Evolutionary conservation across 2,329 filamentous ascomycete species (phyloP).

Genomic region (Colletotrichum sp.): DNA sequence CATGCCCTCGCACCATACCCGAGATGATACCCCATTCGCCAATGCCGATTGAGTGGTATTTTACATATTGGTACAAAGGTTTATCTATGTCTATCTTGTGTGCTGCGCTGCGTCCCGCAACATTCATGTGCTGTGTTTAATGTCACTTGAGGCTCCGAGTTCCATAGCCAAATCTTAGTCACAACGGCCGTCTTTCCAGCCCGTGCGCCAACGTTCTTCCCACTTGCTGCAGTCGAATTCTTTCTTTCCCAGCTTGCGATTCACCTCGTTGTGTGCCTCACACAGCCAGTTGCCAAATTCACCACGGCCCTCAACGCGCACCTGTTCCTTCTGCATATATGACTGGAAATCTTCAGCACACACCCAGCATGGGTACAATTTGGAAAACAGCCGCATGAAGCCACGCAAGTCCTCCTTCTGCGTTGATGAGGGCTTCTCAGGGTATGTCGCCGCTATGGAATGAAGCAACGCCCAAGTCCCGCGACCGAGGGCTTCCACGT

Average conservation of each 20-base stretch:
- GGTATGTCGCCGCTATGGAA: conserved; percentile 88
- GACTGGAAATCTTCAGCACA: conserved; percentile 90
- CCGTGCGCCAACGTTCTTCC: conserved; percentile 94
- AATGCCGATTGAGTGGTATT: neutral
- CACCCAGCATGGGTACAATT: conserved; percentile 93
- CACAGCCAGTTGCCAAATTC: conserved; percentile 86
- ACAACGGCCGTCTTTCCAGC: conserved; percentile 76
- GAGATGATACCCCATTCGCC: neutral
- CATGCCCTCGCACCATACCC: neutral
- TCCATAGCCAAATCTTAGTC: conserved; percentile 39
- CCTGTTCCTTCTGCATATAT: conserved; percentile 78
- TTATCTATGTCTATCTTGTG: neutral
- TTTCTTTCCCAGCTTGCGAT: conserved; percentile 87
- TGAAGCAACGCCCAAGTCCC: conserved; percentile 94
- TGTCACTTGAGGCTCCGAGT: neutral
- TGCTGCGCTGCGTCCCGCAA: neutral
- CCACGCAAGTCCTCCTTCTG: conserved; percentile 78
- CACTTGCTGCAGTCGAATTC: conserved; percentile 88
- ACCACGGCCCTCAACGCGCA: conserved; percentile 61
- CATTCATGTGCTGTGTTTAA: neutral
- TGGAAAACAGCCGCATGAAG: conserved; percentile 83
- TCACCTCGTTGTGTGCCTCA: conserved; percentile 86
- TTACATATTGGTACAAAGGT: neutral
- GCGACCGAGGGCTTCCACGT: conserved; percentile 86
- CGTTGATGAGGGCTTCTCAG: conserved; percentile 65